Evolutionary conservation across 2,329 filamentous ascomycete genomes (phyloP).

Genomic region (Fusarium irregulare): DNA sequence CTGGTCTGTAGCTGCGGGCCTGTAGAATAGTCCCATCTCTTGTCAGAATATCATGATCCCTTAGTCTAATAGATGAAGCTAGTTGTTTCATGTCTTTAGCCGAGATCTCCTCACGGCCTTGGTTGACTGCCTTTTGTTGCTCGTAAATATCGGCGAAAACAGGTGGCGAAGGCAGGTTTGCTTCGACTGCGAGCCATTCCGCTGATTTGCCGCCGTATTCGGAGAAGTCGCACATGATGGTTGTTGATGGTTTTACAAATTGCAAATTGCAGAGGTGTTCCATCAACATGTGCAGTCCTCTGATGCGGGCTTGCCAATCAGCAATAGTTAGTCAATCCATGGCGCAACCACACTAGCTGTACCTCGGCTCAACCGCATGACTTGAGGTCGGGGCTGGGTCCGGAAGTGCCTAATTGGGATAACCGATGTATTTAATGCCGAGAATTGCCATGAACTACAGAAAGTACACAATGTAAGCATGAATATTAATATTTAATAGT

Average conservation of each 20-base stretch:
- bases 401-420: constrained; percentile 13
- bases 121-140: constrained; percentile 14
- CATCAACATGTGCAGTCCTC: background rate
- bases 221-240: constrained; percentile 45
- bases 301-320: background rate
- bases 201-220: constrained; percentile 55
- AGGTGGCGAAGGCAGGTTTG: constrained; percentile 5
- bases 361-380: constrained; percentile 9
- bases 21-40: constrained; percentile 26
- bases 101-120: constrained; percentile 17
- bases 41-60: constrained; percentile 46
- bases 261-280: background rate
- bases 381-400: background rate
- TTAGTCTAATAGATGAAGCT: constrained; percentile 46
- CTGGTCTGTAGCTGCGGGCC: constrained; percentile 30
- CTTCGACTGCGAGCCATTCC: constrained; percentile 57
- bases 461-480: background rate
- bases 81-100: constrained; percentile 22
- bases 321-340: background rate
- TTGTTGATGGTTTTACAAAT: background rate
- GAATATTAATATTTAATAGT: background rate
- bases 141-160: constrained; percentile 16
- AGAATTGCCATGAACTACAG: background rate
- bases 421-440: background rate
- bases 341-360: background rate